Conservation (phyloP, 768 basidiomycete species). For the Auriscalpium orientale region DNA sequence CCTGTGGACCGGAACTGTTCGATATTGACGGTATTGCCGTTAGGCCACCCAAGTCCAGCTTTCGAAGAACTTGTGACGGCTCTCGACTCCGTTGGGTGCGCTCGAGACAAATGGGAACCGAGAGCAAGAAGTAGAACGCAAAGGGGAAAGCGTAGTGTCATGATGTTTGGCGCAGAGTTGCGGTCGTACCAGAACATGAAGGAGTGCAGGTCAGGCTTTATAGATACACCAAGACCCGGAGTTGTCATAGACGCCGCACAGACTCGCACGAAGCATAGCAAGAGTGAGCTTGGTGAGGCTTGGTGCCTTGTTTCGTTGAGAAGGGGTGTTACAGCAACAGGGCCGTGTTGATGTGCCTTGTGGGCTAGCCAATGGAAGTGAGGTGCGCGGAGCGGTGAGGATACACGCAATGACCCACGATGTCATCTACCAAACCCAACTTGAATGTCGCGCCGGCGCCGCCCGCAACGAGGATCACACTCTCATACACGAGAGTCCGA, state of each 20-base stretch:
- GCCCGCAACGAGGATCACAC: constrained; percentile 68
- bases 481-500: constrained; percentile 62
- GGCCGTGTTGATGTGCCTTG: too few relatives aligned
- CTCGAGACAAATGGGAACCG: neutral
- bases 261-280: too few relatives aligned
- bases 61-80: constrained; percentile 32
- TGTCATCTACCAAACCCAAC: constrained; percentile 74
- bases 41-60: constrained; percentile 44
- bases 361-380: too few relatives aligned
- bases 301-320: too few relatives aligned
- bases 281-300: too few relatives aligned
- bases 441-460: constrained; percentile 83
- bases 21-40: constrained; percentile 34
- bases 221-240: too few relatives aligned
- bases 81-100: neutral
- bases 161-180: neutral
- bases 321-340: too few relatives aligned
- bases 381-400: too few relatives aligned
- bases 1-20: constrained; percentile 35
- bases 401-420: constrained; percentile 62
- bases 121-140: neutral
- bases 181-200: too few relatives aligned
- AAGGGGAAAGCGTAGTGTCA: neutral
- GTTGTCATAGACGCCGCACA: too few relatives aligned
- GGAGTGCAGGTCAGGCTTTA: too few relatives aligned